Conservation (phyloP, 2,329 filamentous ascomycete genomes). For the Neofusicoccum parvum region DNA sequence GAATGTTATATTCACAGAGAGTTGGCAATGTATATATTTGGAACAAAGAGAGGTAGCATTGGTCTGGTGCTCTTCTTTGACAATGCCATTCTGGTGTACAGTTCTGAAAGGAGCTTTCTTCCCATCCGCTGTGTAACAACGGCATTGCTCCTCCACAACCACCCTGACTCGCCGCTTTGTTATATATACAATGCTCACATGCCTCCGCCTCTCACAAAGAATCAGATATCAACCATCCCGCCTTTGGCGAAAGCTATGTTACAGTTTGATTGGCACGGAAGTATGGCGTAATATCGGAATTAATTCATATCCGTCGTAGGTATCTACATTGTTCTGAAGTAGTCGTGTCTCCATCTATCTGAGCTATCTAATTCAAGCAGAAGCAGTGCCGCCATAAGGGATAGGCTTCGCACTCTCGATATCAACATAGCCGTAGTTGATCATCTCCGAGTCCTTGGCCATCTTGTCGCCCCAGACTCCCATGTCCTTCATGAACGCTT, state of each 20-base stretch:
- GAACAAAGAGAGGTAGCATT: neutral
- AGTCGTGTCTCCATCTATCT: neutral
- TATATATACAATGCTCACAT: no score
- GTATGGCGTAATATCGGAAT: no score
- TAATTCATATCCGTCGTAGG: neutral
- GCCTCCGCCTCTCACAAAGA: no score
- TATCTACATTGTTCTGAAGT: neutral
- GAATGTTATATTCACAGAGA: neutral
- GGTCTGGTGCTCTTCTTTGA: no score
- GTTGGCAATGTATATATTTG: neutral
- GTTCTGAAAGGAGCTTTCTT: no score
- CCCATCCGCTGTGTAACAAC: no score
- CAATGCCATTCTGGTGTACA: no score
- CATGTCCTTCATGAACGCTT: constrained; percentile 54
- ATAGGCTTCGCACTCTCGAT: constrained; percentile 38
- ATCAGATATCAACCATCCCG: no score
- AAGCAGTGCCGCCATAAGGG: constrained; percentile 37
- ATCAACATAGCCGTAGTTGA: constrained; percentile 51
- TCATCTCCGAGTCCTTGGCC: constrained; percentile 40
- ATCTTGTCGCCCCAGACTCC: constrained; percentile 46
- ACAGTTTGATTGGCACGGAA: no score
- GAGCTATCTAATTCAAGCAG: neutral
- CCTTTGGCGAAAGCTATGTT: no score
- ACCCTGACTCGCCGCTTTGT: no score
- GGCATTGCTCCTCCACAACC: no score